phyloP scores from a whole-genome alignment of 805 yeast genomes.

The Zygotorulaspora danielsina region DNA sequence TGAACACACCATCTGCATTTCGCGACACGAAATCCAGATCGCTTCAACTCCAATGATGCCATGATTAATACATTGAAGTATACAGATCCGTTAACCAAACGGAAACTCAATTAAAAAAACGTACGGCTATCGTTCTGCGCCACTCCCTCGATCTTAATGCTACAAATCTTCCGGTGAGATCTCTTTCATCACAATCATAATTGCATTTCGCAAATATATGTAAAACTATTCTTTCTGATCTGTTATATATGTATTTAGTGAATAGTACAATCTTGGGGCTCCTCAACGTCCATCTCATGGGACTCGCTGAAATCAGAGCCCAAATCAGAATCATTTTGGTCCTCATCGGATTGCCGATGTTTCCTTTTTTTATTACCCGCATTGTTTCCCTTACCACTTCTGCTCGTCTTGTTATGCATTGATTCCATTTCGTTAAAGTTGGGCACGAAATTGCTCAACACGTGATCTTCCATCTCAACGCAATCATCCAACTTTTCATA shows the following conservation, averaged over 20 bases:
- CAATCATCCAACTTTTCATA: conserved; percentile 19
- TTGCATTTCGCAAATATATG: no score
- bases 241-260: conserved; percentile 3
- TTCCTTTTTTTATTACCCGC: conserved; percentile 5
- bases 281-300: conserved; percentile 2
- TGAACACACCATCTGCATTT: no score
- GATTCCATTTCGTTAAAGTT: conserved; percentile 8
- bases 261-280: conserved; percentile 7
- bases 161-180: no score
- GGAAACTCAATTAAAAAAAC: no score
- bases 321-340: conserved; percentile 5
- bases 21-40: no score
- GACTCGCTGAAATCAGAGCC: neutral
- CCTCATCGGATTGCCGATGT: neutral
- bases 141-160: no score
- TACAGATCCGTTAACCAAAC: no score
- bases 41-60: no score
- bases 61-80: no score
- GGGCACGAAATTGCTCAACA: conserved; percentile 19
- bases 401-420: conserved; percentile 4
- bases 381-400: neutral
- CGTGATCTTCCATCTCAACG: conserved; percentile 26
- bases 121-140: no score
- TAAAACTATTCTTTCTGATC: no score
- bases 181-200: no score